Base-by-base conservation (phyloP, 176 grass and related monocot species). In the Eremochloa ophiuroides region DNA sequence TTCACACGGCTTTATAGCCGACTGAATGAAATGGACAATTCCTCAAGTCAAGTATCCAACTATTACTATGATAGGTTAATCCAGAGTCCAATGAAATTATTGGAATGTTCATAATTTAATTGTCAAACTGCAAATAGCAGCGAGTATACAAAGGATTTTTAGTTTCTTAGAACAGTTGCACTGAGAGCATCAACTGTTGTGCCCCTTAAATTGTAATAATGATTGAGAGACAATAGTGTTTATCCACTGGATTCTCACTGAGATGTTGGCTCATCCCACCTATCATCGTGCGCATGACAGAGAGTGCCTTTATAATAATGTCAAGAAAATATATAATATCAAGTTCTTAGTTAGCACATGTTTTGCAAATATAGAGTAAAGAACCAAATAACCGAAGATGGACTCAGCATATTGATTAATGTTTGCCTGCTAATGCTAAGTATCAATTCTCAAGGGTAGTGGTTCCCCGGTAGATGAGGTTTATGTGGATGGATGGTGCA, bases 291-390 rank as follows among this genome's bases (percentile, higher is more conserved):
- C 41, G 20, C 10, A n/a, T 39, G 1, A 48, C 1, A 78, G 18
- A 78, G 20, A 51, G 12, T 37, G 12, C 62, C 7, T 17, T 8
- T 6, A 15, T 37, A 37, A 43, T n/a, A 79, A 26, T 9, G 14
- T 69, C 30, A 25, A 47, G 27, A 31, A 47, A 27, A 27, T 22
- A 53, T 74, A 53, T 23, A 51, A 46, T 61, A 1, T 29, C 55
- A 18, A 60, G 33, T n/a, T 76, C 22, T 84, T 70, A 12, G 29
- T 62, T 28, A 50, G 44, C 26, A 79, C 71, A 37, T 30, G 25
- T 25, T 66, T 62, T 78, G 65, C 33, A 80, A 53, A 65, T 73
- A 16, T n/a, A 29, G 14, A 69, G 29, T 51, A 62, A 79, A 27
- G n/a, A 78, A 27, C 28, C 7, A 68, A 25, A 62, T 8, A 85